phyloP scores from a whole-genome alignment of 768 basidiomycete genomes.

The Chiua virens region DNA sequence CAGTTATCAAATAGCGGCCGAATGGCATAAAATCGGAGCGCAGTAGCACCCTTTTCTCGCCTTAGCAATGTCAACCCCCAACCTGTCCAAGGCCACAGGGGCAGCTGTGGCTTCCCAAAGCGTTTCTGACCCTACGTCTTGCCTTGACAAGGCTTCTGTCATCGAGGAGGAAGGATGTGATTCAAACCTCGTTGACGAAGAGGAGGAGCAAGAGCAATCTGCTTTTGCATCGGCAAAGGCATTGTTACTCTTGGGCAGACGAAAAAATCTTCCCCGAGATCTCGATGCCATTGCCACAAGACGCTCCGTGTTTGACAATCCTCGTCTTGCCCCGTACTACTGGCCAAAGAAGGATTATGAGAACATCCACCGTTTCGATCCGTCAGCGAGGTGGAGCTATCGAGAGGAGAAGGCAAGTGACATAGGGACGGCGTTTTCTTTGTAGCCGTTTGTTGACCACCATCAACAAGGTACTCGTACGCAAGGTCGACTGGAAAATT shows the following conservation, averaged over 20 bases:
- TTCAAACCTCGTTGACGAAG: constrained; percentile 5
- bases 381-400: constrained; percentile 57
- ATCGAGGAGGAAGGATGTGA: neutral
- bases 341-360: constrained; percentile 55
- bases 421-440: too few relatives aligned
- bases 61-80: neutral
- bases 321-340: constrained; percentile 39
- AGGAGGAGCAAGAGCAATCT: neutral
- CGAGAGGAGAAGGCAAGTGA: constrained; percentile 48
- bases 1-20: too few relatives aligned
- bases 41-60: neutral
- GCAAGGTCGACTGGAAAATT: constrained; percentile 62
- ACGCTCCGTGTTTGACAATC: constrained; percentile 54
- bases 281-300: constrained; percentile 45
- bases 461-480: constrained; percentile 42
- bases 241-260: neutral
- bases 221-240: neutral
- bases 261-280: constrained; percentile 5
- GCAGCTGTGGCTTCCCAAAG: neutral
- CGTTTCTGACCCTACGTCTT: neutral
- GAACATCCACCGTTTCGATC: constrained; percentile 57
- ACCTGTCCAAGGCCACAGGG: neutral
- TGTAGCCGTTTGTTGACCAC: too few relatives aligned
- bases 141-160: neutral
- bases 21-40: neutral